Conservation (phyloP, 2,329 filamentous ascomycete species). For the Fusarium incarnatum region DNA sequence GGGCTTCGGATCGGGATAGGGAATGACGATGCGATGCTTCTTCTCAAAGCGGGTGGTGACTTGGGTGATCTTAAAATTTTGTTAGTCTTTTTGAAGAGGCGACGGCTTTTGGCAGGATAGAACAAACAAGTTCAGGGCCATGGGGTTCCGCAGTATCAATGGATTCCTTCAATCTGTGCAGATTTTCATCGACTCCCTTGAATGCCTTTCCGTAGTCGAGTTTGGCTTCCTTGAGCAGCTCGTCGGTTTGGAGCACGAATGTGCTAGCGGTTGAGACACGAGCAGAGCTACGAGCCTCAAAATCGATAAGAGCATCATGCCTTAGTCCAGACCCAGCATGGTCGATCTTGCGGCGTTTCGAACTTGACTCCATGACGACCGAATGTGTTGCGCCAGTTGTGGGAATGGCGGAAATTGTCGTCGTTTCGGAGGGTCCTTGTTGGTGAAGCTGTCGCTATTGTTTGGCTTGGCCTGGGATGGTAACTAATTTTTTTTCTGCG, state of each 20-base stretch:
- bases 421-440: conserved; percentile 26
- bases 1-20: conserved; percentile 86
- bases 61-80: conserved; percentile 69
- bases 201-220: conserved; percentile 64
- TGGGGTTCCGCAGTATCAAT: conserved; percentile 65
- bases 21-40: conserved; percentile 76
- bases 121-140: conserved; percentile 62
- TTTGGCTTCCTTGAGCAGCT: conserved; percentile 66
- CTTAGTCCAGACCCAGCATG: conserved; percentile 53
- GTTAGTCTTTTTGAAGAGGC: conserved; percentile 24
- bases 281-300: conserved; percentile 55
- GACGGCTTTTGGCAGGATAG: background rate
- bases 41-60: conserved; percentile 76
- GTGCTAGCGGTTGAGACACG: conserved; percentile 62
- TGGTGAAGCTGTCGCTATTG: conserved; percentile 35
- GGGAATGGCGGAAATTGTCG: conserved; percentile 16
- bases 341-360: conserved; percentile 63
- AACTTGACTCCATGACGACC: conserved; percentile 58
- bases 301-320: conserved; percentile 54
- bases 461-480: conserved; percentile 21
- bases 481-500: conserved; percentile 43
- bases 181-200: conserved; percentile 59
- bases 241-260: conserved; percentile 70
- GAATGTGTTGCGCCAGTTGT: conserved; percentile 17
- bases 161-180: conserved; percentile 64